A percentile compares a stretch with the other conserved stretches of the same genome.
phyloP scores from a whole-genome alignment of 1,139 yeast species.

The Arxiozyma slooffiae region DNA sequence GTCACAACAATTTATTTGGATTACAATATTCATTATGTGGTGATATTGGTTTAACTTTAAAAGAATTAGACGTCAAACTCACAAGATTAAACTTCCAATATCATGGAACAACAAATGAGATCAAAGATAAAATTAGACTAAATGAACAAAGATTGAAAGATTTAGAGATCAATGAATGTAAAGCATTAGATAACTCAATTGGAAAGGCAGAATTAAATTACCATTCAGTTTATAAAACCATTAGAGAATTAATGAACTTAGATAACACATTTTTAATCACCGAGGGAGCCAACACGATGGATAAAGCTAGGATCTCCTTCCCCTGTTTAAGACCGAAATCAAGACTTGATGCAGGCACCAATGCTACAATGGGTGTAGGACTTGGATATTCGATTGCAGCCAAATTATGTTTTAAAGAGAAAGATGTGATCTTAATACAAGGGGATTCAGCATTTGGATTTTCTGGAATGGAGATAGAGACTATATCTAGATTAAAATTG shows the following conservation, averaged over 20 bases:
- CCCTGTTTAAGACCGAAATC: constrained; percentile 43
- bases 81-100: constrained; percentile 12
- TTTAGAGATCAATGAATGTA: constrained; percentile 1
- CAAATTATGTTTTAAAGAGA: constrained; percentile 36
- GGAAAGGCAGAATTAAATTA: constrained; percentile 33
- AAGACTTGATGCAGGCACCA: constrained; percentile 59
- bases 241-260: constrained; percentile 35
- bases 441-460: constrained; percentile 71
- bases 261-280: constrained; percentile 38
- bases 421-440: constrained; percentile 47
- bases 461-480: constrained; percentile 55
- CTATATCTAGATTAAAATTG: constrained; percentile 44
- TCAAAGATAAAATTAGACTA: constrained; percentile 29
- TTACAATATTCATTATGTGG: constrained; percentile 31
- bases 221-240: constrained; percentile 42
- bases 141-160: constrained; percentile 37
- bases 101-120: constrained; percentile 22
- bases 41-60: constrained; percentile 38
- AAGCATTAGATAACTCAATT: constrained; percentile 2
- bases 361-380: constrained; percentile 67
- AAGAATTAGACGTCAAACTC: constrained; percentile 28
- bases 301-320: constrained; percentile 50
- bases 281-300: constrained; percentile 69
- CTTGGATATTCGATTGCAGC: constrained; percentile 58
- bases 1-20: constrained; percentile 31